phyloP scores from a whole-genome alignment of 2,329 filamentous ascomycete genomes.

The Aureobasidium melanogenum region DNA sequence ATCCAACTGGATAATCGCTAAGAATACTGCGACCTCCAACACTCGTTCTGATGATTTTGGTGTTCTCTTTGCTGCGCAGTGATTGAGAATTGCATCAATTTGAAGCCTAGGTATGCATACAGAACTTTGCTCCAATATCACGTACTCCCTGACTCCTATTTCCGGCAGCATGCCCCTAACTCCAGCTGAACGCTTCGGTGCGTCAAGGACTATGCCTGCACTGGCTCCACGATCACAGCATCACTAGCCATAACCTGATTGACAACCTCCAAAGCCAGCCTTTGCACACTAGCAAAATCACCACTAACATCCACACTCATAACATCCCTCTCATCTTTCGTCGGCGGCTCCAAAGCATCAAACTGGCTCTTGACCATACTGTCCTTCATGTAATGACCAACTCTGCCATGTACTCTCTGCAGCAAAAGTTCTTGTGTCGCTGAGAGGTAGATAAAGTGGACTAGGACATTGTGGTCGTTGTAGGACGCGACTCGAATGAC shows the following conservation, averaged over 20 bases:
- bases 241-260: conserved; percentile 25
- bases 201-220: background rate
- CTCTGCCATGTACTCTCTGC: conserved; percentile 61
- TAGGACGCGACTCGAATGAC: conserved; percentile 42
- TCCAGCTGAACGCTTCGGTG: background rate
- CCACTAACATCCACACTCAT: conserved; percentile 39
- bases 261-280: conserved; percentile 31
- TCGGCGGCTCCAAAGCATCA: conserved; percentile 74
- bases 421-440: conserved; percentile 68
- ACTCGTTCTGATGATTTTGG: too few relatives aligned
- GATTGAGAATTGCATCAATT: too few relatives aligned
- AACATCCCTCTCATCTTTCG: conserved; percentile 43
- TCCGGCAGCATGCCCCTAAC: background rate
- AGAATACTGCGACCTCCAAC: too few relatives aligned
- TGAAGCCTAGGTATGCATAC: background rate
- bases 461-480: conserved; percentile 34
- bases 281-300: conserved; percentile 30
- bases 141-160: too few relatives aligned
- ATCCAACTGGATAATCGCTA: background rate
- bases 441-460: conserved; percentile 90
- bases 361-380: conserved; percentile 94
- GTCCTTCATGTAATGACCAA: conserved; percentile 92
- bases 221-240: background rate
- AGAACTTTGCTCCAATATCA: background rate
- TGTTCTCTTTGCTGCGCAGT: too few relatives aligned